phyloP scores from a whole-genome alignment of 2,329 filamentous ascomycete genomes.

The Stemphylium beticola region DNA sequence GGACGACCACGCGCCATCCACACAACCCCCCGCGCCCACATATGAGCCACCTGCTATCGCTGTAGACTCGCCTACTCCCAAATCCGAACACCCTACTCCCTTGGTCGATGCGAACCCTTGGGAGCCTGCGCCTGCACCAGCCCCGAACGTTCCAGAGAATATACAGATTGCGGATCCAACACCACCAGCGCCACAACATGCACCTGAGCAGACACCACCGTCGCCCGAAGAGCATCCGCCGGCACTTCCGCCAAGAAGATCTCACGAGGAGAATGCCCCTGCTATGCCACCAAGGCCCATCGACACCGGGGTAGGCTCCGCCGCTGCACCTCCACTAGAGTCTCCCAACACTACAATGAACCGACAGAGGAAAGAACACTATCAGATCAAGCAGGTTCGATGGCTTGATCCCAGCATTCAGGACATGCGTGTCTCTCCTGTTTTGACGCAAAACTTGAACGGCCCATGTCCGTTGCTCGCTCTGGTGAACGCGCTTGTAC shows the following conservation, averaged over 20 bases:
- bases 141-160: slow-evolving; percentile 35
- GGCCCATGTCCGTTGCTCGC: slow-evolving; percentile 93
- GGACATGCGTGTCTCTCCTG: slow-evolving; percentile 78
- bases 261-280: slow-evolving; percentile 42
- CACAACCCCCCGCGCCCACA: slow-evolving; percentile 17
- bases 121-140: slow-evolving; percentile 34
- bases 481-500: slow-evolving; percentile 86
- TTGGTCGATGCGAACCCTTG: slow-evolving; percentile 37
- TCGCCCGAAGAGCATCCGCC: slow-evolving; percentile 37
- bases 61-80: slow-evolving; percentile 27
- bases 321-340: slow-evolving; percentile 38
- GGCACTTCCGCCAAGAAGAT: slow-evolving; percentile 39
- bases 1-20: slow-evolving; percentile 23
- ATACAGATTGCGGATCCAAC: slow-evolving; percentile 31
- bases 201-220: slow-evolving; percentile 6
- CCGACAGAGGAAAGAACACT: slow-evolving; percentile 72
- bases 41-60: slow-evolving; percentile 40
- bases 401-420: slow-evolving; percentile 73
- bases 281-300: slow-evolving; percentile 45
- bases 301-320: slow-evolving; percentile 26
- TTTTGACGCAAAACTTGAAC: slow-evolving; percentile 91
- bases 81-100: slow-evolving; percentile 30
- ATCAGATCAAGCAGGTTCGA: slow-evolving; percentile 88
- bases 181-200: slow-evolving; percentile 8
- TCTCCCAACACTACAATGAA: slow-evolving; percentile 50